Base-by-base conservation (phyloP, 2,329 filamentous ascomycete genomes). In the Colletotrichum aenigma region DNA sequence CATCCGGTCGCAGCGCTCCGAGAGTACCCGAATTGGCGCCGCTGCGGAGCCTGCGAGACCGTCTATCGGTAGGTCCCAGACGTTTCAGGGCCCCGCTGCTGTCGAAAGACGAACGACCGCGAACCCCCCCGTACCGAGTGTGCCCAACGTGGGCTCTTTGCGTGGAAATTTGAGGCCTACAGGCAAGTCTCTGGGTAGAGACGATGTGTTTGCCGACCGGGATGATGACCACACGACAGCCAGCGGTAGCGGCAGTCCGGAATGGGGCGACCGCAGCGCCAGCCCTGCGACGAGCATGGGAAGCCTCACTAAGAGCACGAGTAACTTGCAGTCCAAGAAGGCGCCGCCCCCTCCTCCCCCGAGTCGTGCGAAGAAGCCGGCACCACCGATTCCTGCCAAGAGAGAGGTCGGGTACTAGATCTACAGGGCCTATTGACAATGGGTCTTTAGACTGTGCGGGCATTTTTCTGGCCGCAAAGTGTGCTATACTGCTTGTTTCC, bases 241-340 rank as follows among this genome's bases (percentile, higher is more conserved):
- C 9, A 89, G 88, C 77, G 88, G 87, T 76, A 88, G 88, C 76
- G 88, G 86, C 52, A 91, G 89, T 43, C 88, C 88, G 1, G 87
- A 89, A 70, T 89, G 87, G 82, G 85, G 84, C 24, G 87, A 89
- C 61, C 87, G 88, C 70, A 88, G 88, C 79, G 84, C 89, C 72
- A 91, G 89, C 78, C 90, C 90, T 0, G 88, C 89, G 4, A 91
- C 90, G 1, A 91, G 89, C 81, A 87, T 89, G 72, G 89, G 88
- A 75, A 91, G 89, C 34, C 79, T 90, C 61, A 90, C 85, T 78
- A 85, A 87, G 61, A 89, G 85, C 70, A 83, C 86, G 48, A 82
- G 77, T 18, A 78, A 71, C 28, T 66, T 77, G 3, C 85, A 74
- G 21, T 70, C 67, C 5, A 83, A 84, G 79, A 88, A 88, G 75